These are phyloP conservation scores for Chalciporus piperatus DNA, from an alignment of 768 basidiomycete species.

Conservation along the genomic window DNA sequence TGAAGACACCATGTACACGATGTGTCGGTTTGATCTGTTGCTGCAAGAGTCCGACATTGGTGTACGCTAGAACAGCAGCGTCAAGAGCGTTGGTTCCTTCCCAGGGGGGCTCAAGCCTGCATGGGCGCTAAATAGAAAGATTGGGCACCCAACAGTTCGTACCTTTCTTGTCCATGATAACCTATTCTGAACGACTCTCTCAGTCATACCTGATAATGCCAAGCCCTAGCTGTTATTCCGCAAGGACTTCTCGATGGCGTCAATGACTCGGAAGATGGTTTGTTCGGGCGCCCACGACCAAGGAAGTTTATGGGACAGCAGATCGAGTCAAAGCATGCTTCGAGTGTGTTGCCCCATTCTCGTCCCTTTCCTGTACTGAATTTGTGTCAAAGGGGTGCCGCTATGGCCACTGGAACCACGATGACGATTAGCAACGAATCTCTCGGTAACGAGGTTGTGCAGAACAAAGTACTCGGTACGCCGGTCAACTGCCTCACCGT, in stretches of 20 bases:
- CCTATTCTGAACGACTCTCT: neutral
- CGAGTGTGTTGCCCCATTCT: slow-evolving; percentile 42
- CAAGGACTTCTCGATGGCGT: slow-evolving; percentile 21
- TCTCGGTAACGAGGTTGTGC: slow-evolving; percentile 55
- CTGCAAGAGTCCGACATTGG: slow-evolving; percentile 20
- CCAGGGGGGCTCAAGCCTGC: slow-evolving; percentile 84
- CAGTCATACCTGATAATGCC: slow-evolving; percentile 83
- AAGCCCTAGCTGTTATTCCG: slow-evolving; percentile 46
- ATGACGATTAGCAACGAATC: slow-evolving; percentile 39
- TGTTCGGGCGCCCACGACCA: slow-evolving; percentile 67
- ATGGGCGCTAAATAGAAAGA: slow-evolving; percentile 73
- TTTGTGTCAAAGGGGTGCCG: slow-evolving; percentile 52
- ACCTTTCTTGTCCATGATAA: neutral
- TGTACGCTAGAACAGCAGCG: slow-evolving; percentile 29
- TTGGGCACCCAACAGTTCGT: slow-evolving; percentile 71
- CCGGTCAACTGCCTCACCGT: neutral
- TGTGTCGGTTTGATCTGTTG: slow-evolving; percentile 50
- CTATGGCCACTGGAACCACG: slow-evolving; percentile 62
- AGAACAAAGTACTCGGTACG: slow-evolving; percentile 63
- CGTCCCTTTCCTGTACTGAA: neutral
- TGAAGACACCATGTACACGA: no score
- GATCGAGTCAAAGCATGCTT: slow-evolving; percentile 71
- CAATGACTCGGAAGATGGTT: slow-evolving; percentile 48
- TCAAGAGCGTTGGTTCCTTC: slow-evolving; percentile 73
- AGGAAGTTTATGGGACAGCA: slow-evolving; percentile 54